Evolutionary conservation across 2,329 filamentous ascomycete genomes (phyloP), one percentile per base, ranked within the genome.

Genomic region (Penicillium sp.): DNA sequence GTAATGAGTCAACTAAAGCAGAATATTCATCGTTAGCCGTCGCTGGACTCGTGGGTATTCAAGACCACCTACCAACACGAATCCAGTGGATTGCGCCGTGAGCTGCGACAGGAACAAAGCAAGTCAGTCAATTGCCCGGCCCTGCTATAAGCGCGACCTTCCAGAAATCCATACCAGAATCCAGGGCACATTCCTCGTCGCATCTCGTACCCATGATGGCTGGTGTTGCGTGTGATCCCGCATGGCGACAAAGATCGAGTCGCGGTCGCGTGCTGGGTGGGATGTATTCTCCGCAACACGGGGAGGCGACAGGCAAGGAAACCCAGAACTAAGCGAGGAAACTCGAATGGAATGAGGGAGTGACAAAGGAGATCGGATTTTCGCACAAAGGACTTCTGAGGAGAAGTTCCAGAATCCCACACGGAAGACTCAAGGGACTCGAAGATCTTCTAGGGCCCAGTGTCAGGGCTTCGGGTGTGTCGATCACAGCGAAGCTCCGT

Each of bases 1-100:
- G 71, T 97, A 95, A 74, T 96, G 92, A 79, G 95, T 87, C 48
- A 96, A 80, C 88, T 92, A 64, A 28, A 12, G 27, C 4, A 15
- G 12, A 35, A 40, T 31, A 24, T n/a, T 35, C 10, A 52, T 25
- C 13, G 31, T 59, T 49, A 63, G 57, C 33, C n/a, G 33, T 24
- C 27, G 32, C n/a, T 32, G 31, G 6, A 13, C 15, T 33, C 12
- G 1, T 6, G 18, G 12, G 25, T 12, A 28, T 8, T 12, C 4
- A 12, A 20, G n/a, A 25, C 38, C 43, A 58, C 71, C 59, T 65
- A 75, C 73, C 65, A 75, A 55, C 45, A 73, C 68, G 53, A 74
- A 74, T 6, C 62, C 64, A 23, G 72, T 72, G 46, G 71, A 74
- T 49, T 76, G 73, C 39, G 67, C 58, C 18, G 73, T 69, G 53